Evolutionary conservation across 208 protist species (phyloP), one percentile per base, ranked within the genome.

Genomic region (Leishmania amazonensis): DNA sequence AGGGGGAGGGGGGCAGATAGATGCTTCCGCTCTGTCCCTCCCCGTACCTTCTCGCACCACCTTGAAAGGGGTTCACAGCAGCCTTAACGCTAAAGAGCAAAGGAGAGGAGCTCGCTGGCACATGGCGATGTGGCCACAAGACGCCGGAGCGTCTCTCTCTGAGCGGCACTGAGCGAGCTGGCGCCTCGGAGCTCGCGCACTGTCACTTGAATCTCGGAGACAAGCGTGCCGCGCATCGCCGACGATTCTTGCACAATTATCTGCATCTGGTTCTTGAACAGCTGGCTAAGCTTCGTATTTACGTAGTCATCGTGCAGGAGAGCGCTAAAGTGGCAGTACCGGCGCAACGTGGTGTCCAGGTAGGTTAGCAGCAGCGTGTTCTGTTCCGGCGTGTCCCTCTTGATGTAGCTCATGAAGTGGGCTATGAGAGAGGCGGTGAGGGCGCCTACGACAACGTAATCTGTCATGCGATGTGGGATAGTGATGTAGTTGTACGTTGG

Each of bases 291-390:
- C 8, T 60, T 72, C 60, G 65, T 9, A 28, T n/a, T 45, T 51
- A 88, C 81, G 17, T 58, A 68, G 28, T 38, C 60, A 62, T 86
- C 68, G 4, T 84, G 68, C n/a, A 81, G 0, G 38, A 91, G 51
- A 7, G 40, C 24, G 6, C 38, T 75, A 3, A 83, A 54, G 57
- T 79, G 64, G 74, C 86, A 91, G 76, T 88, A 89, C 57, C 64
- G 70, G 19, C 78, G 49, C 31, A 91, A 51, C 2, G 58, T 38
- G 1, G 79, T 53, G 72, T 89, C 79, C 15, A 89, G 49, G 35
- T 78, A 42, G 31, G 31, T 53, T 1, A 85, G 82, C 35, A 81
- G 72, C 78, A 81, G 72, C 62, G 68, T 57, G 28, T 49, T 40
- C 19, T 62, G 77, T 28, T 78, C 82, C 1, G 57, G n/a, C 3